phyloP scores from a whole-genome alignment of 2,329 filamentous ascomycete genomes.

The Aspergillus neoniger region DNA sequence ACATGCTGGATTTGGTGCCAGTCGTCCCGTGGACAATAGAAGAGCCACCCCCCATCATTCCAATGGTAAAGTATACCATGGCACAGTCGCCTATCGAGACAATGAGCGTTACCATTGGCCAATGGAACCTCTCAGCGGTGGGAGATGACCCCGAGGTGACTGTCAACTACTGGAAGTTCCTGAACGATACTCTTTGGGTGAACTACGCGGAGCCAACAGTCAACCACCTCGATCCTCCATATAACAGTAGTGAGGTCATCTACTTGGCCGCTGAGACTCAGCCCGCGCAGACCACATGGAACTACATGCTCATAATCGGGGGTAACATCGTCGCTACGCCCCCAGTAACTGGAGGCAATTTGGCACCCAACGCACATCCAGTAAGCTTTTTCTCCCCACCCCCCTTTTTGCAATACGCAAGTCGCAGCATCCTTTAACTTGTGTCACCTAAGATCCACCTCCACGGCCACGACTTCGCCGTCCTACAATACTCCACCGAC shows the following conservation, averaged over 20 bases:
- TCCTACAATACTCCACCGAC: conserved; percentile 7
- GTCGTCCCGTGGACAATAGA: conserved; percentile 4
- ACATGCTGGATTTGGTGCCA: neutral
- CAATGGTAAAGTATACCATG: neutral
- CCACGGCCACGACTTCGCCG: conserved; percentile 14
- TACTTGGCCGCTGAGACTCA: neutral
- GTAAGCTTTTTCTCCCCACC: neutral
- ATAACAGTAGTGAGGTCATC: neutral
- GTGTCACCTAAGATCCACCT: conserved; percentile 4
- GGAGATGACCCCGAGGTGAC: neutral
- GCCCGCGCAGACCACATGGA: neutral
- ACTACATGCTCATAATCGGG: conserved; percentile 12
- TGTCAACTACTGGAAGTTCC: conserved; percentile 6
- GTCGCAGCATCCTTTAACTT: neutral
- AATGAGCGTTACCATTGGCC: neutral
- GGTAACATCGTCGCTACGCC: neutral
- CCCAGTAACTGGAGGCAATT: neutral
- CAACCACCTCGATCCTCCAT: conserved; percentile 3
- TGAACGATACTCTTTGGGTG: conserved; percentile 1
- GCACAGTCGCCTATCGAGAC: neutral
- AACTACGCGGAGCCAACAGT: conserved; percentile 9
- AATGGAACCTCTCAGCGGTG: neutral
- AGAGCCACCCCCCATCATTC: neutral
- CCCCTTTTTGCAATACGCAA: neutral
- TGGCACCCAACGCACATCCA: conserved; percentile 8